Evolutionary conservation across 2,329 filamentous ascomycete species (phyloP).

Genomic region (Ophiostoma perfectum): DNA sequence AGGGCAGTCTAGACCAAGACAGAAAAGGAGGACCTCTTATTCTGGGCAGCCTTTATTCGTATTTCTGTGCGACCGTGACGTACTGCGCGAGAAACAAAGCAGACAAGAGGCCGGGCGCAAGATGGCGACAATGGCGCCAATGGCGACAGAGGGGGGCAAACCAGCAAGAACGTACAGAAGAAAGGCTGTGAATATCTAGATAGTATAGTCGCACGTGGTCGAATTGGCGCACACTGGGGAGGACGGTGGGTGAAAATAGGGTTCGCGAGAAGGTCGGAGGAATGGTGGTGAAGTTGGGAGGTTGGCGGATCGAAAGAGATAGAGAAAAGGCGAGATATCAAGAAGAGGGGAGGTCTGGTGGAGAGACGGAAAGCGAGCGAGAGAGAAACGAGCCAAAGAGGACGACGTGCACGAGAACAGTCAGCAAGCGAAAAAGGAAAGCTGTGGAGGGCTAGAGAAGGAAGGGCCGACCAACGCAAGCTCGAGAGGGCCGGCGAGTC

Average conservation of each 20-base stretch:
- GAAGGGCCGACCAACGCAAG: conserved; percentile 14
- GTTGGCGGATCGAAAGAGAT: background rate
- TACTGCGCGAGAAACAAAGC: background rate
- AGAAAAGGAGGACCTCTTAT: background rate
- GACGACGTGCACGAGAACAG: background rate
- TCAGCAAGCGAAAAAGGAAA: conserved; percentile 14
- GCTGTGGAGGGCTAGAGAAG: conserved; percentile 20
- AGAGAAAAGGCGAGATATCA: background rate
- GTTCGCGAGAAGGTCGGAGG: background rate
- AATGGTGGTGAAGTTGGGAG: background rate
- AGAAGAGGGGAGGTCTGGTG: conserved; percentile 15
- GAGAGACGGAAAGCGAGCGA: conserved; percentile 15
- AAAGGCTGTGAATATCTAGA: background rate
- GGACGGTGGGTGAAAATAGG: background rate
- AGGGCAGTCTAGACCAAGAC: conserved; percentile 9
- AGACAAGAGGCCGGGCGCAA: background rate
- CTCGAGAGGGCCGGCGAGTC: conserved; percentile 4
- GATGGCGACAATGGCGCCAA: background rate
- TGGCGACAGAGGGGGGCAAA: background rate
- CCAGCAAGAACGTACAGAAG: background rate
- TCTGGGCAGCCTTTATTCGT: background rate
- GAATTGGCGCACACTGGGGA: background rate
- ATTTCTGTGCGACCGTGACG: background rate
- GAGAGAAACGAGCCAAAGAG: conserved; percentile 16
- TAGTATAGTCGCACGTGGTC: background rate